These are phyloP conservation scores for Collybiopsis confluens DNA, from an alignment of 768 basidiomycete species.

Conservation along the genomic window DNA sequence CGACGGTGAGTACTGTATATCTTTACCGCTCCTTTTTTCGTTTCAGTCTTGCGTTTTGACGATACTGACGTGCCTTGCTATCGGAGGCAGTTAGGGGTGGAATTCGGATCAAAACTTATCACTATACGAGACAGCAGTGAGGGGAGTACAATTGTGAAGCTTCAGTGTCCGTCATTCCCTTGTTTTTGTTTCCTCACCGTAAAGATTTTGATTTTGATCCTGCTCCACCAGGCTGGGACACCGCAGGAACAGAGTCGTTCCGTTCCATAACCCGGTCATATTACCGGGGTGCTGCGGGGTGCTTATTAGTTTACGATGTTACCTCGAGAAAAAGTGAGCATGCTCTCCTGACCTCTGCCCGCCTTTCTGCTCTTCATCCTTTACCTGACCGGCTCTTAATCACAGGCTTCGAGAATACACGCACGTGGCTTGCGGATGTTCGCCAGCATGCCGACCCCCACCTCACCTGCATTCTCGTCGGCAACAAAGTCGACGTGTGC, in stretches of 20 bases:
- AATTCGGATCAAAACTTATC: constrained; percentile 88
- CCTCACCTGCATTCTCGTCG: constrained; percentile 85
- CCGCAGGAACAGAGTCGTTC: constrained; percentile 87
- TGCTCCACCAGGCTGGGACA: constrained; percentile 74
- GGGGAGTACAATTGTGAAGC: constrained; percentile 72
- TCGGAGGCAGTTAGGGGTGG: constrained; percentile 69
- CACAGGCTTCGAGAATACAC: constrained; percentile 65
- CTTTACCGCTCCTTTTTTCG: neutral
- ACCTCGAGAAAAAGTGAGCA: constrained; percentile 75
- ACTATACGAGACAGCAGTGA: constrained; percentile 45
- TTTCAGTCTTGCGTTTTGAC: neutral
- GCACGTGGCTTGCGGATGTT: constrained; percentile 82
- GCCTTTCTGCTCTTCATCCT: neutral
- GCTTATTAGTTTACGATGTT: constrained; percentile 88
- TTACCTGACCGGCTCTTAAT: neutral
- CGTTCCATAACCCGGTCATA: constrained; percentile 85
- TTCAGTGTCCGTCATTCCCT: constrained; percentile 64
- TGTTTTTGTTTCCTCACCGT: neutral
- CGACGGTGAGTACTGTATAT: constrained; percentile 55
- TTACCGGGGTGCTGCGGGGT: constrained; percentile 83
- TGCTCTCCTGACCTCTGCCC: neutral
- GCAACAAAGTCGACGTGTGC: constrained; percentile 85
- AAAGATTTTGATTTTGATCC: neutral
- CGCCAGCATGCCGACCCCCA: constrained; percentile 85
- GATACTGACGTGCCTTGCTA: neutral